Evolutionary conservation across 1,284 basidiomycete genomes (phyloP), one percentile per base, ranked within the genome.

Genomic region (Bjerkandera adusta): DNA sequence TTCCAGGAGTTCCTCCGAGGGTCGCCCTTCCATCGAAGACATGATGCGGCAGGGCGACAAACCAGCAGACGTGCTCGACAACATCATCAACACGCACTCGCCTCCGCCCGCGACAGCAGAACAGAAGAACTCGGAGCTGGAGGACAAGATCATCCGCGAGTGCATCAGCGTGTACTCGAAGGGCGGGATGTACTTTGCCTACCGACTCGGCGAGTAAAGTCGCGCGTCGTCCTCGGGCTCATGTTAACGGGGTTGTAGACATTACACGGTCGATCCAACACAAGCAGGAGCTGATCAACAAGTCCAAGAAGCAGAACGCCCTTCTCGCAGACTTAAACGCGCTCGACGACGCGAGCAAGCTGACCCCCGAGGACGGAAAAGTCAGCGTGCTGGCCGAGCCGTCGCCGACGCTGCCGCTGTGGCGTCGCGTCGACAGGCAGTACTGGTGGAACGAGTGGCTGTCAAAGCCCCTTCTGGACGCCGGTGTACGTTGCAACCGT

Each of bases 361-460:
- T 59, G 3, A 57, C 52, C 32, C 59, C 60, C 0, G 57, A 64
- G 39, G 69, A 71, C 30, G 71, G 71, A 41, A 68, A 70, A 21
- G 65, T 77, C 5, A 73, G 83, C 39, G 70, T 79, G 2, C 64
- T 88, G 24, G 70, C 74, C 2, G 89, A 93, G 64, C 87, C 89
- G 0, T 72, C 76, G 47, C 68, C 79, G 1, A 80, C 78, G 1
- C 72, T 92, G 33, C 90, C 92, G 0, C 72, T 94, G 4, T 93
- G 92, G 89, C 74, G 89, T 32, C 73, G 89, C 7, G 89, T 90
- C 1, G 89, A 93, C 50, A 76, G 78, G 36, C 81, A 86, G 36
- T 94, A 88, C 61, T 95, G 89, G 89, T 94, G 91, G 86, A 95
- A 95, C 56, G 88, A 92, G 58, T 82, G 81, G 73, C 72, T 94